phyloP scores from a whole-genome alignment of 148 eudicot species.

The Cornus suecica region DNA sequence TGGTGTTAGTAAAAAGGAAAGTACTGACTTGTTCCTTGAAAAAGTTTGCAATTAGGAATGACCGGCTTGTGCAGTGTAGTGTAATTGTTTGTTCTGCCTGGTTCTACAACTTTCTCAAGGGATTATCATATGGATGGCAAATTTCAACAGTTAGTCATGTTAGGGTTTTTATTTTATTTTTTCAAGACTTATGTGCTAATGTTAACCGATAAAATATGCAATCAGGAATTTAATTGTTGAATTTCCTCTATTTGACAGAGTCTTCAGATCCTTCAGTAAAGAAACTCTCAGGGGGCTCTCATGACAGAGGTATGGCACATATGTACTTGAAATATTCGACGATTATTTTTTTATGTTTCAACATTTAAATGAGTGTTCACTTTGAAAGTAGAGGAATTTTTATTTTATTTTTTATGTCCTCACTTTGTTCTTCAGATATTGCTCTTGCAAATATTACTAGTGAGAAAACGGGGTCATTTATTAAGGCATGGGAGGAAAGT shows the following conservation, averaged over 20 bases:
- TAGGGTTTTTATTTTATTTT: not conserved
- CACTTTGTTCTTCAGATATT: constrained; percentile 37
- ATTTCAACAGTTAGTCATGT: too few relatives aligned
- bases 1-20: too few relatives aligned
- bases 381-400: too few relatives aligned
- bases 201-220: not conserved
- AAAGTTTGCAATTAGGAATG: too few relatives aligned
- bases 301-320: constrained; percentile 29
- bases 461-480: constrained; percentile 73
- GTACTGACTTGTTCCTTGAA: too few relatives aligned
- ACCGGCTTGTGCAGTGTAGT: too few relatives aligned
- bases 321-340: too few relatives aligned
- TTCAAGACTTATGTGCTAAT: not conserved
- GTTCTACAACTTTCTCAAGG: too few relatives aligned
- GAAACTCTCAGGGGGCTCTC: constrained; percentile 27
- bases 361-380: not conserved
- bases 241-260: constrained; percentile 14
- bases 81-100: too few relatives aligned
- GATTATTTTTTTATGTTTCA: not conserved
- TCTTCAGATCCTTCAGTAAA: constrained; percentile 22
- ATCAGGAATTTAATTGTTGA: not conserved
- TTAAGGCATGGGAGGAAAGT: constrained; percentile 96
- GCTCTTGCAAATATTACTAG: constrained; percentile 62
- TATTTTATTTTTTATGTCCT: too few relatives aligned
- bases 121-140: too few relatives aligned